Conservation (phyloP, 768 basidiomycete species). For the Auricularia auricula-judae region DNA sequence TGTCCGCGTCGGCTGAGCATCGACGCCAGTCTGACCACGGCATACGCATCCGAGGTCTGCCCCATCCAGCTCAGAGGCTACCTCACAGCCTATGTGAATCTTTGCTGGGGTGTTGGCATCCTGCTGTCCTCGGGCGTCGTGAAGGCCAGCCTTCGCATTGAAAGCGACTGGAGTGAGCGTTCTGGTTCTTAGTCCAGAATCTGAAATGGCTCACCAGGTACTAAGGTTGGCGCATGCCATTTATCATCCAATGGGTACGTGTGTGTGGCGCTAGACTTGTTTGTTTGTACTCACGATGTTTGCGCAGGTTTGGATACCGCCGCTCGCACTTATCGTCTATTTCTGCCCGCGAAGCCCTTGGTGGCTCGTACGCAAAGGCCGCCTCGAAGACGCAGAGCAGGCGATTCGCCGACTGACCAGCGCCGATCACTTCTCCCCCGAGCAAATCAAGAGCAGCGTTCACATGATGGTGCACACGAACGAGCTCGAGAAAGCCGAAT, state of each 20-base stretch:
- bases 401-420: slow-evolving; percentile 12
- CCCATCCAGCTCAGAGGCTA: slow-evolving; percentile 19
- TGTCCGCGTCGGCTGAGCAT: not conserved
- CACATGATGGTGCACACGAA: slow-evolving; percentile 26
- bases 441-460: slow-evolving; percentile 20
- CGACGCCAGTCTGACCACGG: slow-evolving; percentile 20
- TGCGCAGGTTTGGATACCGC: slow-evolving; percentile 16
- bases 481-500: slow-evolving; percentile 22
- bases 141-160: slow-evolving; percentile 11
- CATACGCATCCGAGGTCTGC: slow-evolving; percentile 24
- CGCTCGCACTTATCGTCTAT: slow-evolving; percentile 17
- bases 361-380: slow-evolving; percentile 22
- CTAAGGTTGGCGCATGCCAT: slow-evolving; percentile 11
- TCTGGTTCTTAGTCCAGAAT: not conserved
- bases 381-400: slow-evolving; percentile 19
- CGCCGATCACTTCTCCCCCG: slow-evolving; percentile 9
- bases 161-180: slow-evolving; percentile 13
- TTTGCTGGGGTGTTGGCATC: slow-evolving; percentile 22
- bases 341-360: slow-evolving; percentile 18
- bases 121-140: slow-evolving; percentile 16
- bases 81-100: slow-evolving; percentile 20
- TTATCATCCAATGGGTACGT: slow-evolving; percentile 18
- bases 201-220: not conserved
- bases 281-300: not conserved
- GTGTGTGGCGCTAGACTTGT: not conserved